phyloP scores from a whole-genome alignment of 2,329 filamentous ascomycete genomes.

The Colletotrichum eremochloae region DNA sequence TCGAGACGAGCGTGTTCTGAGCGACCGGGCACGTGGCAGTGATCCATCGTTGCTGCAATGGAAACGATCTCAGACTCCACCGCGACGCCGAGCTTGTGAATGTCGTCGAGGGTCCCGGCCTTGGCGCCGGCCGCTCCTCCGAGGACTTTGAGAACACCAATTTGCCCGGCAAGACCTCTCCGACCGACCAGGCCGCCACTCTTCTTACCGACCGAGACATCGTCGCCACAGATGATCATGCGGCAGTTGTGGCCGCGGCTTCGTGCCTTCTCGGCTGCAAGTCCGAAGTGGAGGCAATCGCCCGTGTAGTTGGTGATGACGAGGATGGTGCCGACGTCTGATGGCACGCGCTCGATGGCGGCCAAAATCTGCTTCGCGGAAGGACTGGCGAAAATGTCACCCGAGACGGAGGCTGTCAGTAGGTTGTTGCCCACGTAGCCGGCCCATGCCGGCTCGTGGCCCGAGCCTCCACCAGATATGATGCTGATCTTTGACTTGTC shows the following conservation, averaged over 20 bases:
- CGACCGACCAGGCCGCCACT: slow-evolving; percentile 69
- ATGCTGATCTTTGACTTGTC: slow-evolving; percentile 61
- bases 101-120: slow-evolving; percentile 62
- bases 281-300: slow-evolving; percentile 72
- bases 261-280: slow-evolving; percentile 70
- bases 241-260: slow-evolving; percentile 66
- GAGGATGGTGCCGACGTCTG: slow-evolving; percentile 67
- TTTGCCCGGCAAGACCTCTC: slow-evolving; percentile 72
- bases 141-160: slow-evolving; percentile 70
- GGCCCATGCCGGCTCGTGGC: slow-evolving; percentile 73
- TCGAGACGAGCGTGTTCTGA: slow-evolving; percentile 62
- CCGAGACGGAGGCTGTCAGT: slow-evolving; percentile 71
- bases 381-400: slow-evolving; percentile 74
- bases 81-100: slow-evolving; percentile 64
- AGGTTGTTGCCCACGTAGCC: slow-evolving; percentile 74
- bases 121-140: slow-evolving; percentile 61
- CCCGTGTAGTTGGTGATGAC: slow-evolving; percentile 76
- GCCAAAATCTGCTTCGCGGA: slow-evolving; percentile 74
- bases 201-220: slow-evolving; percentile 72
- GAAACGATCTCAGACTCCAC: slow-evolving; percentile 67
- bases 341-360: slow-evolving; percentile 68
- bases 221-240: slow-evolving; percentile 74
- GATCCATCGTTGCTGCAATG: slow-evolving; percentile 70
- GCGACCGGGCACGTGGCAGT: slow-evolving; percentile 70
- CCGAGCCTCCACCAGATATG: slow-evolving; percentile 68